Percentiles rank a stretch among this genome's conserved stretches.
phyloP scores from a whole-genome alignment of 768 basidiomycete genomes.

The Leccinum olivaceopallidum region DNA sequence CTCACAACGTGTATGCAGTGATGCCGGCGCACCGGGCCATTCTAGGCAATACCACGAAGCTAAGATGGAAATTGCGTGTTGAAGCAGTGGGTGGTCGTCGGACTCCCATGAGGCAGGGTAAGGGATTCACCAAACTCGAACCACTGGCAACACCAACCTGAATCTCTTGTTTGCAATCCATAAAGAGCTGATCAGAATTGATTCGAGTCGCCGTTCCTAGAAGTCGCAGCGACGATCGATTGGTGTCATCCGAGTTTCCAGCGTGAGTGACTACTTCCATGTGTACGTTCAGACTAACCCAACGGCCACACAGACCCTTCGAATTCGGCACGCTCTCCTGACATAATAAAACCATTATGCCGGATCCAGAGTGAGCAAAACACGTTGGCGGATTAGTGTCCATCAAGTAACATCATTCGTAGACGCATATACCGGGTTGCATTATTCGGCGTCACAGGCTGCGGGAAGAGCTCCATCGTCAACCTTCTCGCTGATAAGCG shows the following conservation, averaged over 20 bases:
- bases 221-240: slow-evolving; percentile 2
- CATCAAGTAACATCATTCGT: slow-evolving; percentile 6
- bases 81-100: neutral
- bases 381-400: neutral
- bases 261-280: slow-evolving; percentile 8
- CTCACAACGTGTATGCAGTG: neutral
- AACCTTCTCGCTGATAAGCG: slow-evolving; percentile 29
- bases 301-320: neutral
- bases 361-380: slow-evolving; percentile 17
- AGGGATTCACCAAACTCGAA: slow-evolving; percentile 8
- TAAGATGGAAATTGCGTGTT: slow-evolving; percentile 18
- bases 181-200: neutral
- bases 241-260: neutral
- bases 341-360: slow-evolving; percentile 6
- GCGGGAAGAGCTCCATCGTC: slow-evolving; percentile 33
- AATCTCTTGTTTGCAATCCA: neutral
- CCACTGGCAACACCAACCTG: neutral
- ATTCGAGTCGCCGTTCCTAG: neutral
- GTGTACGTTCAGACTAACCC: neutral
- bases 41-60: neutral
- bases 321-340: neutral
- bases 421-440: slow-evolving; percentile 27
- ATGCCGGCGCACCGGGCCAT: neutral
- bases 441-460: slow-evolving; percentile 30
- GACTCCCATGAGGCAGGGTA: slow-evolving; percentile 18